Evolutionary conservation across 164 flowering plant species (phyloP).

Genomic region (Brasenia schreberi): DNA sequence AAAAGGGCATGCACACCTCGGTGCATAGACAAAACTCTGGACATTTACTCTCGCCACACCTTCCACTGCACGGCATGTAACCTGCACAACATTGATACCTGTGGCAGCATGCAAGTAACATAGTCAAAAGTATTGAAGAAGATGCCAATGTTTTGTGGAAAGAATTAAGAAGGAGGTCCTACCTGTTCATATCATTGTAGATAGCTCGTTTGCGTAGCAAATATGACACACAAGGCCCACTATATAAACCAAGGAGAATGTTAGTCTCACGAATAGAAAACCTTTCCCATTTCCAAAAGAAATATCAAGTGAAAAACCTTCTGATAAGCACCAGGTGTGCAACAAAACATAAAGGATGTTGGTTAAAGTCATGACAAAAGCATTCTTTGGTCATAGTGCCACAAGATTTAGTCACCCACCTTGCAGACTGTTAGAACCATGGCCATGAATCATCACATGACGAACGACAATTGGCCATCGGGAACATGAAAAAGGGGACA

Average conservation of each 20-base stretch:
- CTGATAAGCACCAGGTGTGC: background rate
- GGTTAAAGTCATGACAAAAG: too few species aligned
- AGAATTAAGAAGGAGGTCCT: slow-evolving; percentile 5
- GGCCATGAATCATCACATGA: too few species aligned
- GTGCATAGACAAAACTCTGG: slow-evolving; percentile 53
- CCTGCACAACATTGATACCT: slow-evolving; percentile 57
- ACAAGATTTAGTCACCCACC: too few species aligned
- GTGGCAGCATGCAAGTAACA: background rate
- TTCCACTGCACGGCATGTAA: slow-evolving; percentile 57
- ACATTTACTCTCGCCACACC: slow-evolving; percentile 49
- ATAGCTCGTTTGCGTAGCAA: slow-evolving; percentile 91
- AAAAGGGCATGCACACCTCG: slow-evolving; percentile 21
- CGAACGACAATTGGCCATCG: too few species aligned
- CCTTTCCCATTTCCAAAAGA: too few species aligned
- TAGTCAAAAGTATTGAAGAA: background rate
- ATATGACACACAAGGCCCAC: slow-evolving; percentile 95
- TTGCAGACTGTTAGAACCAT: too few species aligned
- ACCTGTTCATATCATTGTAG: slow-evolving; percentile 95
- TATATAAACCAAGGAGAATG: slow-evolving; percentile 7
- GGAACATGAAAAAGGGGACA: too few species aligned
- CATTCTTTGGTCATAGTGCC: too few species aligned
- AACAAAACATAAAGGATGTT: too few species aligned
- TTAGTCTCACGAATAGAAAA: too few species aligned
- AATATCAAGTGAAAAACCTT: too few species aligned
- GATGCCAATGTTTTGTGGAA: background rate